Base-by-base conservation (phyloP, 352 stramenopile species). In the Phytophthora nicotianae region DNA sequence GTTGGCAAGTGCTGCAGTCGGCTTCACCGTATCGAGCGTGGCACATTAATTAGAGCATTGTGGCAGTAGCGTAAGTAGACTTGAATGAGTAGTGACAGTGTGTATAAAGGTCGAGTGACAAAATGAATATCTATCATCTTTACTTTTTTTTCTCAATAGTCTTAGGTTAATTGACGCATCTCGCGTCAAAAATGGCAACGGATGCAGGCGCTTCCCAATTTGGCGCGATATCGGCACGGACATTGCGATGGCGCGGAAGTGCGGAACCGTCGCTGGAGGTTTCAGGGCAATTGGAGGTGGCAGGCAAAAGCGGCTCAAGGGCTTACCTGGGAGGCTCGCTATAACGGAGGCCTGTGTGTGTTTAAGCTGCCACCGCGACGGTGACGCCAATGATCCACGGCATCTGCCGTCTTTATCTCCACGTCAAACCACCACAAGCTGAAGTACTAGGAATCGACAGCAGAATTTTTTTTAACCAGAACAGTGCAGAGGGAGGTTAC, bases 1-100 rank as follows among this genome's bases (percentile, higher is more conserved):
- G 58, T 63, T 64, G 65, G 74, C 77, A 86, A 86, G 77, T 79
- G 77, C 77, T 86, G 77, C 74, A 46, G 63, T 73, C 70, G 70
- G 62, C 58, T 70, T 65, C 65, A 38, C 16, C 42, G 24, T 16
- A 17, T 52, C 41, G 51, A 68, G 66, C 53, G 50, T 52, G 37
- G 37, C 51, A 58, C 48, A 58, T 47, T 53, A 65, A 17, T 59
- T 70, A 70, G 60, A 62, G 56, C 61, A 69, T 47, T 50, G 55
- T 65, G 55, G 40, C 32, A 65, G 47, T 59, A 60, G 55, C 20
- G 58, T 66, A 48, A 14, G 56, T 61, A 65, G 50, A 67, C n/a
- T 55, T 50, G 45, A 49, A 33, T 53, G 51, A 65, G 55, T 60
- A 50, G 43, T 23, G 35, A n/a, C 52, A 23, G 11, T 40, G 16